Evolutionary conservation across 306 rosid species (phyloP).

Genomic region (Arachis hypogaea): DNA sequence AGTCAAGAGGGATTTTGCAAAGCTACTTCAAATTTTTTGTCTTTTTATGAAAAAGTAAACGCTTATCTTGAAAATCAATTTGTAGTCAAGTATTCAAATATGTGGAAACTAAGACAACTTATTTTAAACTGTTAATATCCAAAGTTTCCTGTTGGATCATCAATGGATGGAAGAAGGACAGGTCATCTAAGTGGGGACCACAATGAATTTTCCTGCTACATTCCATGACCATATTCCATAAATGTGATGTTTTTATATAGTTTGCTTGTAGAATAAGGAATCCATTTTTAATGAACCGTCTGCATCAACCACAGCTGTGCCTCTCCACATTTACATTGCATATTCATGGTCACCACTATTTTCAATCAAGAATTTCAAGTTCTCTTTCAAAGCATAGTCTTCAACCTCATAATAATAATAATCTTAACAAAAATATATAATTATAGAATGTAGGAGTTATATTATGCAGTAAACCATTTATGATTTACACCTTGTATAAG

Average conservation of each 20-base stretch:
- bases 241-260: not conserved
- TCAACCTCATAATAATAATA: not conserved
- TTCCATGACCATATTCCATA: conserved; percentile 25
- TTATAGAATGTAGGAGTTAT: not conserved
- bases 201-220: conserved; percentile 31
- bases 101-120: conserved; percentile 31
- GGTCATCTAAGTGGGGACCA: conserved; percentile 39
- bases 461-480: not conserved
- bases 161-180: conserved; percentile 29
- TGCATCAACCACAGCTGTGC: conserved; percentile 9
- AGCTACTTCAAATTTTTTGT: conserved; percentile 1
- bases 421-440: not conserved
- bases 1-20: conserved; percentile 25
- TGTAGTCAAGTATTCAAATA: conserved; percentile 39
- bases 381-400: not conserved
- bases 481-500: not conserved
- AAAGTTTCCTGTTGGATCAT: conserved; percentile 9
- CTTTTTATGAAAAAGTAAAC: conserved; percentile 18
- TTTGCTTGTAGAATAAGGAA: conserved; percentile 10
- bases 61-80: conserved; percentile 12
- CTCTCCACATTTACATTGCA: not conserved
- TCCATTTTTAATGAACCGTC: not conserved
- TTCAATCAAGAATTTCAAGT: not conserved
- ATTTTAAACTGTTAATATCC: conserved; percentile 10
- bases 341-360: conserved; percentile 7